A percentile compares a stretch with the other conserved stretches of the same genome.
phyloP scores from a whole-genome alignment of 441 rosid genomes.

The Erodium chrysanthum region DNA sequence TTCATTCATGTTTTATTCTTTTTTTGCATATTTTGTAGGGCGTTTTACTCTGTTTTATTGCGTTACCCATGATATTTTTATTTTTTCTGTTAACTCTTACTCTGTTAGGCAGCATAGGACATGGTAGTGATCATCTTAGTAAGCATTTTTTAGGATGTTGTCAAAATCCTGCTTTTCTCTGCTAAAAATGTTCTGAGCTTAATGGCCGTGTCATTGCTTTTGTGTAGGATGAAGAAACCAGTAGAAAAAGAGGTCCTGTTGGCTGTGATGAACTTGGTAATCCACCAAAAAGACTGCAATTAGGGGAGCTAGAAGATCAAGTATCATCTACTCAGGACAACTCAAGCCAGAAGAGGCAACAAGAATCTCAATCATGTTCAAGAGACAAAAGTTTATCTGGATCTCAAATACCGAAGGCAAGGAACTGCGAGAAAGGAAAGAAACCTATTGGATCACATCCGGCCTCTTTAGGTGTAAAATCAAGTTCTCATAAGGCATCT shows the following conservation, averaged over 20 bases:
- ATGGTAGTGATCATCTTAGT: neutral
- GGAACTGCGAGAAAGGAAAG: slow-evolving; percentile 10
- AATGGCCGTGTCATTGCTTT: slow-evolving; percentile 1
- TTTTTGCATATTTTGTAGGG: neutral
- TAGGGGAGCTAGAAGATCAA: slow-evolving; percentile 21
- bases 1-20: neutral
- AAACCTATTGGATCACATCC: slow-evolving; percentile 8
- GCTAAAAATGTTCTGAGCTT: neutral
- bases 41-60: neutral
- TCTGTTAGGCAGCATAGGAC: neutral
- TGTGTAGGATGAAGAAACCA: neutral
- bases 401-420: neutral
- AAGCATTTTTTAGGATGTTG: neutral
- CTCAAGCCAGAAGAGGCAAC: slow-evolving; percentile 14
- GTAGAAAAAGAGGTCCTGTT: neutral
- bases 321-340: slow-evolving; percentile 20
- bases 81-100: neutral
- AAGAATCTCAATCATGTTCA: slow-evolving; percentile 12
- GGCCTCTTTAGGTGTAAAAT: neutral
- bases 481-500: slow-evolving; percentile 13
- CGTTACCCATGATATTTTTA: neutral
- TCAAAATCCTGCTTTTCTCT: neutral
- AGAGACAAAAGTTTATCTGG: slow-evolving; percentile 17
- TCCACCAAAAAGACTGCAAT: slow-evolving; percentile 25
- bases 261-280: slow-evolving; percentile 17